These are phyloP conservation scores for Calocybe gangraenosa DNA, from an alignment of 768 basidiomycete species.

Conservation along the genomic window DNA sequence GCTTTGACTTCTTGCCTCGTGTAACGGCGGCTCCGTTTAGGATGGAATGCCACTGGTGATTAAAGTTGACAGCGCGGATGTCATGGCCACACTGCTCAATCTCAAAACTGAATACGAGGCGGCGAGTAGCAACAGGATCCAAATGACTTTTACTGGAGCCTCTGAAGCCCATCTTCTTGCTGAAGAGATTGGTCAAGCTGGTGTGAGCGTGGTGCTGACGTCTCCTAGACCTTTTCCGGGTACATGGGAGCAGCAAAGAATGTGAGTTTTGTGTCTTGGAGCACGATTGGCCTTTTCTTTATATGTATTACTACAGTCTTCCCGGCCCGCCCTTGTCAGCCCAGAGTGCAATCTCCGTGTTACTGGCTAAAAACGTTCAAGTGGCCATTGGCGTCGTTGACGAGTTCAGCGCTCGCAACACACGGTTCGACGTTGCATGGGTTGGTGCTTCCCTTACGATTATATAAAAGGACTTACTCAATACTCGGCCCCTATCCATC, in stretches of 20 bases:
- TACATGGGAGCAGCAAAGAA: slow-evolving; percentile 61
- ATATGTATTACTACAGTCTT: slow-evolving; percentile 36
- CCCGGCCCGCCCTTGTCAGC: slow-evolving; percentile 68
- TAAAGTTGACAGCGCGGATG: slow-evolving; percentile 65
- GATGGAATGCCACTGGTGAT: slow-evolving; percentile 64
- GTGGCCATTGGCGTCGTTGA: slow-evolving; percentile 58
- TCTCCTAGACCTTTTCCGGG: slow-evolving; percentile 59
- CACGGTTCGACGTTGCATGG: slow-evolving; percentile 63
- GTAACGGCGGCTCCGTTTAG: slow-evolving; percentile 26
- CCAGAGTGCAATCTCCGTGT: slow-evolving; percentile 47
- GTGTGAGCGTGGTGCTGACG: slow-evolving; percentile 69
- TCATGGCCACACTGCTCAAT: slow-evolving; percentile 63
- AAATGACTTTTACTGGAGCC: slow-evolving; percentile 55
- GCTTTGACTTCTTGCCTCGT: slow-evolving; percentile 23
- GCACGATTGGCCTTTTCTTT: background rate
- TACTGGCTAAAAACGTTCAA: slow-evolving; percentile 59
- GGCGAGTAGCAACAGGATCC: slow-evolving; percentile 24
- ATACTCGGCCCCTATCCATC: background rate
- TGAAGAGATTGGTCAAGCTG: slow-evolving; percentile 52
- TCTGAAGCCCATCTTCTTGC: slow-evolving; percentile 63
- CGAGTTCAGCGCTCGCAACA: slow-evolving; percentile 62
- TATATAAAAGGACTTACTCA: background rate
- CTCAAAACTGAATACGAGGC: slow-evolving; percentile 55
- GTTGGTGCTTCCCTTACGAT: slow-evolving; percentile 24
- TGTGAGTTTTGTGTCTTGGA: slow-evolving; percentile 35